A percentile compares a stretch with the other conserved stretches of the same genome.
phyloP scores from a whole-genome alignment of 257 asterid species.

The Scutellaria minor region DNA sequence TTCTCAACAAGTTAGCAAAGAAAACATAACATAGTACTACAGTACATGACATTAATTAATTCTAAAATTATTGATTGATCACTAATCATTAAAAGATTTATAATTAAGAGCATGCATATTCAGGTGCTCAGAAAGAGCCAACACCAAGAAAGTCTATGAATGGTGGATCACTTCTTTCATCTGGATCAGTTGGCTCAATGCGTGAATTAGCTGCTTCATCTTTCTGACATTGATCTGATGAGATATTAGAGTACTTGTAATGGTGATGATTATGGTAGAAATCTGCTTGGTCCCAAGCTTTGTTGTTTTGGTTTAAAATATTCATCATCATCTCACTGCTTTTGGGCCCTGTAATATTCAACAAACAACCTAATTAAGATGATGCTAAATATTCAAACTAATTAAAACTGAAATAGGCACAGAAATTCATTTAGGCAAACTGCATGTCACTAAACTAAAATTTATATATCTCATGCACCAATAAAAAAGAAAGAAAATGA shows the following conservation, averaged over 20 bases:
- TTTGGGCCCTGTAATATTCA: slow-evolving; percentile 51
- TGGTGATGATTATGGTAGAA: slow-evolving; percentile 30
- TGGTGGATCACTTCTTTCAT: slow-evolving; percentile 57
- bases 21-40: too few relatives aligned
- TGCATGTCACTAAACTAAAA: background rate
- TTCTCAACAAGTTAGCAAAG: too few relatives aligned
- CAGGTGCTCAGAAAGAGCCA: slow-evolving; percentile 55
- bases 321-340: slow-evolving; percentile 62
- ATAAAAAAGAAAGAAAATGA: background rate
- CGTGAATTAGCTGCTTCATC: slow-evolving; percentile 31
- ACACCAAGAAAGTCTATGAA: slow-evolving; percentile 97
- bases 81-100: too few relatives aligned
- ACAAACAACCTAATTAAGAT: slow-evolving; percentile 20
- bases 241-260: slow-evolving; percentile 42
- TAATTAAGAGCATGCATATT: too few relatives aligned
- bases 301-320: slow-evolving; percentile 45
- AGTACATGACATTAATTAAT: too few relatives aligned
- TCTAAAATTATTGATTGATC: too few relatives aligned
- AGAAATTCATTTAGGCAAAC: slow-evolving; percentile 16
- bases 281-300: slow-evolving; percentile 45
- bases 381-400: background rate
- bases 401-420: slow-evolving; percentile 1
- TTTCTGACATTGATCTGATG: slow-evolving; percentile 40
- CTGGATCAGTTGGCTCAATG: slow-evolving; percentile 36
- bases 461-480: too few relatives aligned